Percentiles rank a stretch among this genome's conserved stretches.
These are phyloP conservation scores for Rhynchospora tenuis DNA, from an alignment of 176 grass and related monocot species.

Conservation along the genomic window DNA sequence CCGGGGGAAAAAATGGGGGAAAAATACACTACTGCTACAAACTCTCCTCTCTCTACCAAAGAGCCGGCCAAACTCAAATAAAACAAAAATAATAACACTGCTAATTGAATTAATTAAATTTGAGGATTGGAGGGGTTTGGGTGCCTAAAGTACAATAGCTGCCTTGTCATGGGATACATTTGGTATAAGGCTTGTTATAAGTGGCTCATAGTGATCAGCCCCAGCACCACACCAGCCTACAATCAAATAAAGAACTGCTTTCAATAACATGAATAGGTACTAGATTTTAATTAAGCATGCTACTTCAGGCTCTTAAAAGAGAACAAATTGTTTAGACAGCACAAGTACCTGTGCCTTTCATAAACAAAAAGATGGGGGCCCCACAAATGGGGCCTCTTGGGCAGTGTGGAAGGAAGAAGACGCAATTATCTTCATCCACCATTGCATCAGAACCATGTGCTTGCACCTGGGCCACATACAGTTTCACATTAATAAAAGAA, in stretches of 20 bases:
- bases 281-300: neutral
- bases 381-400: slow-evolving; percentile 79
- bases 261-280: neutral
- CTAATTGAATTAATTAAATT: slow-evolving; percentile 31
- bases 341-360: slow-evolving; percentile 87
- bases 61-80: neutral
- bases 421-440: slow-evolving; percentile 92
- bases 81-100: slow-evolving; percentile 20
- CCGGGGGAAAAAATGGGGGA: neutral
- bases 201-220: slow-evolving; percentile 88
- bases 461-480: slow-evolving; percentile 60
- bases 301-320: neutral
- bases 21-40: slow-evolving; percentile 19
- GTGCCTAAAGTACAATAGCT: slow-evolving; percentile 70
- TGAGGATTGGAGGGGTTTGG: neutral
- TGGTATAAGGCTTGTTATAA: slow-evolving; percentile 61
- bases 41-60: slow-evolving; percentile 26
- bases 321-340: neutral
- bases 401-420: slow-evolving; percentile 88
- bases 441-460: slow-evolving; percentile 96
- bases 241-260: slow-evolving; percentile 1
- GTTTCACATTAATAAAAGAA: neutral
- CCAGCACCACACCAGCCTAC: slow-evolving; percentile 96
- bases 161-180: slow-evolving; percentile 80
- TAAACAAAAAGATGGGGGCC: slow-evolving; percentile 83